Conservation (phyloP, 768 basidiomycete genomes). For the Russula sp. region DNA sequence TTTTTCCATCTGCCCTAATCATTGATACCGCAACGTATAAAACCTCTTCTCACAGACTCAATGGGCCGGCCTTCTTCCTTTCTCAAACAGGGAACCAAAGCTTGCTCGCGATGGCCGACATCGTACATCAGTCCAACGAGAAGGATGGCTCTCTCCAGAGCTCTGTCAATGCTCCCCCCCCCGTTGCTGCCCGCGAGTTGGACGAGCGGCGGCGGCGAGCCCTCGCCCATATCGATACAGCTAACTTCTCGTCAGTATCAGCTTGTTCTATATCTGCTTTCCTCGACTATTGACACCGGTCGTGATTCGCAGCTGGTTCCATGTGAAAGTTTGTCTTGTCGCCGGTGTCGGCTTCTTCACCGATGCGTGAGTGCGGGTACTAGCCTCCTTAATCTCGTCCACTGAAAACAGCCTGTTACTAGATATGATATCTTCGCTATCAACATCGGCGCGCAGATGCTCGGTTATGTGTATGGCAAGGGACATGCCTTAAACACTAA, state of each 20-base stretch:
- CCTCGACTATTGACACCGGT: not conserved
- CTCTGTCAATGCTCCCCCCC: not conserved
- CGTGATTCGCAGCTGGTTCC: slow-evolving; percentile 36
- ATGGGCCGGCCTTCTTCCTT: not conserved
- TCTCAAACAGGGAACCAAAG: not conserved
- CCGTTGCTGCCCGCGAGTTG: slow-evolving; percentile 27
- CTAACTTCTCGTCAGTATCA: slow-evolving; percentile 62
- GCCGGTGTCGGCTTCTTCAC: slow-evolving; percentile 90
- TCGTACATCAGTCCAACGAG: not conserved
- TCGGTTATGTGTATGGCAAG: slow-evolving; percentile 70
- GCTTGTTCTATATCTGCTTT: not conserved
- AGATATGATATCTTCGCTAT: slow-evolving; percentile 88
- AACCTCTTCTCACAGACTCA: not conserved
- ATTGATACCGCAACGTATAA: not conserved
- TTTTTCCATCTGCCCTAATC: not conserved
- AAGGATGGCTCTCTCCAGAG: slow-evolving; percentile 10
- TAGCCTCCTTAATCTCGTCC: not conserved
- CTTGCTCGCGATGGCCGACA: slow-evolving; percentile 2
- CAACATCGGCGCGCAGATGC: slow-evolving; percentile 76
- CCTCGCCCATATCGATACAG: slow-evolving; percentile 81
- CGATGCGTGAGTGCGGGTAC: slow-evolving; percentile 46
- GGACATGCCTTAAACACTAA: slow-evolving; percentile 31
- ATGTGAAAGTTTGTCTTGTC: slow-evolving; percentile 38
- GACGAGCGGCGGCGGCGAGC: slow-evolving; percentile 74
- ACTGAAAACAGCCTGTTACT: not conserved